These are phyloP conservation scores for Cyberlindnera samutprakarnensis DNA, from an alignment of 805 yeast species.

Conservation along the genomic window DNA sequence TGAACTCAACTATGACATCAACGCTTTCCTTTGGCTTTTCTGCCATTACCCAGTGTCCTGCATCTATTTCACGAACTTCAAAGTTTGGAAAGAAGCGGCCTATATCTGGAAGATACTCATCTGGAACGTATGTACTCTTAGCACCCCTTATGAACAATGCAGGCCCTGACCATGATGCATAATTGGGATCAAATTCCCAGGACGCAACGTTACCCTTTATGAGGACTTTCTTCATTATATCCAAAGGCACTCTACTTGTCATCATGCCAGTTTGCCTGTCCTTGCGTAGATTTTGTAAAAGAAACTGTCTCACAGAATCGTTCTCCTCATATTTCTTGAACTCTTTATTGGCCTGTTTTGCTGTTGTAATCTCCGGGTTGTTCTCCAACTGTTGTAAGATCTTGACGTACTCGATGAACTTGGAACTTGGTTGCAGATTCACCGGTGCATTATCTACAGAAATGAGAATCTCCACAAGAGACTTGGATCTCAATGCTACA, in stretches of 20 bases:
- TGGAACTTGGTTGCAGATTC: conserved; percentile 45
- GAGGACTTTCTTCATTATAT: conserved; percentile 56
- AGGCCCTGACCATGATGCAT: conserved; percentile 59
- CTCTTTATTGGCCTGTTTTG: conserved; percentile 61
- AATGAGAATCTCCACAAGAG: conserved; percentile 51
- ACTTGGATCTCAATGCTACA: conserved; percentile 59
- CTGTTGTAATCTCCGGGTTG: conserved; percentile 33
- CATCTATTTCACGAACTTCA: conserved; percentile 62
- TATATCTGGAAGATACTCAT: conserved; percentile 66
- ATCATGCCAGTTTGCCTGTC: conserved; percentile 27
- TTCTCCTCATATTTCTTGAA: conserved; percentile 57
- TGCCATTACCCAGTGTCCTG: conserved; percentile 91
- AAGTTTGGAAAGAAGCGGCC: conserved; percentile 76
- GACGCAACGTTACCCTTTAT: conserved; percentile 60
- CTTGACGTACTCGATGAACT: conserved; percentile 60
- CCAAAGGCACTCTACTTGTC: conserved; percentile 53
- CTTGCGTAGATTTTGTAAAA: conserved; percentile 59
- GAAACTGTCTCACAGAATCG: conserved; percentile 61
- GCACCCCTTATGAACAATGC: conserved; percentile 75
- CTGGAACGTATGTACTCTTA: conserved; percentile 70
- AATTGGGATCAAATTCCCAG: conserved; percentile 63
- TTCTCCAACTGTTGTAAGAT: conserved; percentile 54
- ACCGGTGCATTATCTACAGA: conserved; percentile 91
- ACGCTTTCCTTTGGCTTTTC: conserved; percentile 80
- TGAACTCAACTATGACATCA: conserved; percentile 51